These are phyloP conservation scores for Allium sativum DNA, from an alignment of 106 monocot genomes.

Conservation along the genomic window DNA sequence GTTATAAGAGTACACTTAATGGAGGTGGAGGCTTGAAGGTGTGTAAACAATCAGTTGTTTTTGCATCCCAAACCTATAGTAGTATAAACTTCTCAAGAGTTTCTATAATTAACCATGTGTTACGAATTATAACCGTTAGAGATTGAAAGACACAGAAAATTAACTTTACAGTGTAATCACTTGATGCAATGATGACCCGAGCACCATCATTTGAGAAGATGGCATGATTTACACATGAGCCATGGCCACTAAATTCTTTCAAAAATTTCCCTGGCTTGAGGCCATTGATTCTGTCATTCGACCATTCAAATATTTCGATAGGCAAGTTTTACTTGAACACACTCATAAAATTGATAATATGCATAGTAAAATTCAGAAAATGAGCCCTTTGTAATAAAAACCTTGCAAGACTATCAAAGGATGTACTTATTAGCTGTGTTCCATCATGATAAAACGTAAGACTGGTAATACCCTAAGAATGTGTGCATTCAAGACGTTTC, in stretches of 20 bases:
- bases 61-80: constrained; percentile 89
- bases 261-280: constrained; percentile 90
- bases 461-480: constrained; percentile 85
- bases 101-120: background rate
- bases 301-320: background rate
- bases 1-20: constrained; percentile 43
- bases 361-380: background rate
- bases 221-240: constrained; percentile 90
- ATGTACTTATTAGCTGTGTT: constrained; percentile 84
- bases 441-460: constrained; percentile 87
- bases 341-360: background rate
- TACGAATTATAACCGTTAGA: too few relatives aligned
- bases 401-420: constrained; percentile 97
- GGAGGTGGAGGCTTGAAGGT: constrained; percentile 99
- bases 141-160: too few relatives aligned
- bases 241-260: constrained; percentile 96
- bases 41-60: constrained; percentile 91
- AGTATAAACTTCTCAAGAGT: background rate
- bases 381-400: constrained; percentile 14
- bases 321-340: too few relatives aligned
- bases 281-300: constrained; percentile 73
- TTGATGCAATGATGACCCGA: constrained; percentile 88
- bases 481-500: constrained; percentile 84
- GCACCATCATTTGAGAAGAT: constrained; percentile 79
- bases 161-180: constrained; percentile 96